These are phyloP conservation scores for Rosa hybrid DNA, from an alignment of 331 rosid species.

Conservation along the genomic window DNA sequence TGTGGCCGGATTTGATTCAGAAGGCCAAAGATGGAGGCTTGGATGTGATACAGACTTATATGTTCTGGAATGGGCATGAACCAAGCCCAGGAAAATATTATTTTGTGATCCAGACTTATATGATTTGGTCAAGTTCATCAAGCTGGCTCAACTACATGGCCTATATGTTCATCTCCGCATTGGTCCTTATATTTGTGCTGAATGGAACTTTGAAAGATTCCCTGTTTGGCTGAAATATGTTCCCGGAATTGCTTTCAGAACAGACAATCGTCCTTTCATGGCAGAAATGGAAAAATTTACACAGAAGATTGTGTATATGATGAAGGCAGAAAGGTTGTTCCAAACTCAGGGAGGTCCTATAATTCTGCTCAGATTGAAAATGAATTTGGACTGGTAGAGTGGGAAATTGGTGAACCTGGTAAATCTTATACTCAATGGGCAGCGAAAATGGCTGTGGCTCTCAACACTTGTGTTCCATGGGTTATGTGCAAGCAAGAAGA, in stretches of 20 bases:
- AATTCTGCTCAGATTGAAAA: constrained; percentile 91
- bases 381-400: constrained; percentile 86
- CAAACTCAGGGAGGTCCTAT: constrained; percentile 94
- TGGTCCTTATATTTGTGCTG: constrained; percentile 86
- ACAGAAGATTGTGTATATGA: constrained; percentile 65
- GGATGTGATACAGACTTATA: constrained; percentile 93
- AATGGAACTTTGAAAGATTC: constrained; percentile 98
- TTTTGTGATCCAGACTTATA: constrained; percentile 64
- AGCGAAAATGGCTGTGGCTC: constrained; percentile 82
- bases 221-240: constrained; percentile 95
- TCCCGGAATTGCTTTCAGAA: constrained; percentile 80
- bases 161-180: constrained; percentile 84
- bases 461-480: constrained; percentile 90
- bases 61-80: constrained; percentile 95
- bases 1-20: constrained; percentile 92
- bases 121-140: constrained; percentile 81
- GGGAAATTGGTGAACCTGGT: constrained; percentile 87
- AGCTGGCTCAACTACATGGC: constrained; percentile 82
- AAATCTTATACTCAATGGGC: constrained; percentile 77
- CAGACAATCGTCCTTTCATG: constrained; percentile 88
- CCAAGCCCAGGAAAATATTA: constrained; percentile 84
- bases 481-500: constrained; percentile 98
- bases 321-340: constrained; percentile 80
- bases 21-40: constrained; percentile 94
- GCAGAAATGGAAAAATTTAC: constrained; percentile 87